Conservation (phyloP, 2,329 filamentous ascomycete species). For the Penicillium olsonii region DNA sequence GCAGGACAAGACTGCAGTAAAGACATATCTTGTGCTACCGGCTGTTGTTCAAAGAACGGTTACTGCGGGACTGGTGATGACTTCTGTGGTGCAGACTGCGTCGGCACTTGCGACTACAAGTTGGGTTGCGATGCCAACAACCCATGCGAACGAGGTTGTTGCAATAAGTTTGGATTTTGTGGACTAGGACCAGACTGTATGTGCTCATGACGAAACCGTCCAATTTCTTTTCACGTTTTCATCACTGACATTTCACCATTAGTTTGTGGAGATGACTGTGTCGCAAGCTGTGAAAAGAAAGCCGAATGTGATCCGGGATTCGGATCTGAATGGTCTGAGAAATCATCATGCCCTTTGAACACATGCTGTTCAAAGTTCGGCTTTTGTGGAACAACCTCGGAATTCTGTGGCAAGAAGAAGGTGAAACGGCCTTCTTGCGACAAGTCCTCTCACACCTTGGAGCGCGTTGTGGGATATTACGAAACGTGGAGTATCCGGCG, state of each 20-base stretch:
- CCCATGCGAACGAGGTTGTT: neutral
- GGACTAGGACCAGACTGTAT: conserved; percentile 3
- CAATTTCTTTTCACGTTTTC: neutral
- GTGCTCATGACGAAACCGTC: neutral
- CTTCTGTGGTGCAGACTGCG: conserved; percentile 2
- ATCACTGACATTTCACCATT: neutral
- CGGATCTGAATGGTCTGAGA: too few relatives aligned
- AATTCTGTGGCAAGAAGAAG: conserved; percentile 12
- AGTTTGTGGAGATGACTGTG: conserved; percentile 1
- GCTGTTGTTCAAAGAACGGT: conserved; percentile 1
- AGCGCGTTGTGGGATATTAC: conserved; percentile 7
- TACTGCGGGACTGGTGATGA: neutral
- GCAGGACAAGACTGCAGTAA: neutral
- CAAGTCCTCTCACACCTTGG: neutral
- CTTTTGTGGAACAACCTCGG: conserved; percentile 16
- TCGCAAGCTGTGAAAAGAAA: too few relatives aligned
- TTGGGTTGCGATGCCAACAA: conserved; percentile 2
- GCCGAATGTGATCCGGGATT: too few relatives aligned
- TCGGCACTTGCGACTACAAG: conserved; percentile 1
- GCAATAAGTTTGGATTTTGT: conserved; percentile 3
- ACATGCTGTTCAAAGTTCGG: conserved; percentile 34
- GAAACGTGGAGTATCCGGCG: neutral
- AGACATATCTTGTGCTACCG: conserved; percentile 2
- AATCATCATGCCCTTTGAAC: conserved; percentile 36
- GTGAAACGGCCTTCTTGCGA: neutral